Evolutionary conservation across 805 yeast species (phyloP), one percentile per base, ranked within the genome.

Genomic region (Schwanniomyces occidentalis): DNA sequence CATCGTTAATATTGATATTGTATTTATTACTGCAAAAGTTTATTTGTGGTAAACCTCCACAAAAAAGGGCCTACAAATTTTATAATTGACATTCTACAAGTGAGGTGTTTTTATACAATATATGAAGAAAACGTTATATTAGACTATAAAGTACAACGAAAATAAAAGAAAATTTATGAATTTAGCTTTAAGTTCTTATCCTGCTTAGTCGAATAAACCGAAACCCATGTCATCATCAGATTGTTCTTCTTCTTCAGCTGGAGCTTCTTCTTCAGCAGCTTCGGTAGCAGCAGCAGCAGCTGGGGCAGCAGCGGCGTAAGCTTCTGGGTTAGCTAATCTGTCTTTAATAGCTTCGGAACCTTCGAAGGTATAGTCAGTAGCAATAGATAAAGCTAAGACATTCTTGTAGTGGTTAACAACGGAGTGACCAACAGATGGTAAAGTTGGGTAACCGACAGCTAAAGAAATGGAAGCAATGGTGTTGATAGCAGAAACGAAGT

Each of bases 321-420:
- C 96, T 52, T 93, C 98, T 72, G 99, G 99, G 95, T 93, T 91
- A 72, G 96, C 98, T 63, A 93, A 79, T 79, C 98, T 87, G 85
- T 93, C 99, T 85, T 88, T 88, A 79, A 93, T 83, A 56, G 91
- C 90, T 80, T 90, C 99, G 57, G 96, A 86, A 73, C 96, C 98
- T 76, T 95, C 97, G 79, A 84, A 93, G 66, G 96, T 85, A 87
- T 90, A 93, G 72, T 93, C 96, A 65, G 98, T 82, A 66, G 96
- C 99, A 75, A 93, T 78, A 52, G 99, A 95, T 65, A 93, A 81
- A 64, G 98, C 96, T 72, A 93, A 80, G 66, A 93, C 80, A 80
- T 91, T 85, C 95, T 93, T 93, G 95, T 93, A 93, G 82, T 86
- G 83, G 96, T 93, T 93, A 80, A 93, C 82, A 72, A 93, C 79